Base-by-base conservation (phyloP, 805 yeast genomes). In the Yarrowia deformans region DNA sequence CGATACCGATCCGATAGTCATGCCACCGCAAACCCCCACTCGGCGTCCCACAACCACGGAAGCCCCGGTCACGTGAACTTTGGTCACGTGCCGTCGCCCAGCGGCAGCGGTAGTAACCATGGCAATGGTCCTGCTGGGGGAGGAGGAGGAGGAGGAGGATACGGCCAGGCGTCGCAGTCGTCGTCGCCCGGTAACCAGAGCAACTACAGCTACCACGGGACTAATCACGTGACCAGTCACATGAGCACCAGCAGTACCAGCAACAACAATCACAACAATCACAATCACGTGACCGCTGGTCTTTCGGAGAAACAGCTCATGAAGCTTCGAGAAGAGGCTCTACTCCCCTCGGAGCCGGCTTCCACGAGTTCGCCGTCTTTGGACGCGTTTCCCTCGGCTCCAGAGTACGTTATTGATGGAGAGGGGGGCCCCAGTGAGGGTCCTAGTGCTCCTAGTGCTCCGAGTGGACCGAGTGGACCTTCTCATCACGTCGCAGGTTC, bases 281-380 rank as follows among this genome's bases (percentile, higher is more conserved):
- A 8, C 56, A 50, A 18, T 18, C 54, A 48, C 54, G 54, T 48
- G 54, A 14, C 34, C 2, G 39, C 49, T 5, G 52, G 54, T 16
- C 54, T 49, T 9, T 54, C 60, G 0, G 94, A 89, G 70, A 89
- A 90, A 75, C 89, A 88, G 70, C 73, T 82, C 16, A 76, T 88
- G 72, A 79, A 82, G 69, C 77, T 81, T 4, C 82, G 82, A 60
- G 93, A 89, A 75, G 83, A 84, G 56, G 84, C 89, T 6, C 78
- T 89, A 50, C 73, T 88, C 29, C 93, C 94, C 0, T 87, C 91
- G 1, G 89, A 81, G 48, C 87, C 87, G 0, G 40, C 52, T 23
- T 34, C 50, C 1, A 18, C 34, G 16, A 34, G 42, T 8, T 56
- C 64, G 2, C 66, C 66, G 4, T 60, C 66, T 12, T 12, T 60